Base-by-base conservation (phyloP, 2,329 filamentous ascomycete species). In the Talaromyces albobiverticillius region DNA sequence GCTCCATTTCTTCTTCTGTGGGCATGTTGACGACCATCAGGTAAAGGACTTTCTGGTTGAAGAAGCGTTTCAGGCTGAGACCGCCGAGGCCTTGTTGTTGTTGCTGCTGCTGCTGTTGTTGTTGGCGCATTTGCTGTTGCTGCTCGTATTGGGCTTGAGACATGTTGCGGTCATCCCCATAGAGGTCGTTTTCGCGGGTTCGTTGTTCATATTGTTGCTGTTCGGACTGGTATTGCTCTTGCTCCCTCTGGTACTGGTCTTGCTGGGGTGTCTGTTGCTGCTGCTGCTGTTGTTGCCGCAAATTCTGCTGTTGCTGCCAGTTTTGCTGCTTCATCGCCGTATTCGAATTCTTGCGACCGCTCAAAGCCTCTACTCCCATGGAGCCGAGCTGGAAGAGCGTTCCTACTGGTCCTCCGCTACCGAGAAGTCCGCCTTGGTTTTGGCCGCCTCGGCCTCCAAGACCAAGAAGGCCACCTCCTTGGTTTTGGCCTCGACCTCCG, bases 21-120 rank as follows among this genome's bases (percentile, higher is more conserved):
- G 79, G 79, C 68, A 80, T 68, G 54, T 80, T 80, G 14, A 80
- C 76, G 50, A 81, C 74, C 67, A 79, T 75, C 52, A 82, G 58
- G 57, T 80, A 82, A 22, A 81, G 59, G 11, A 80, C 75, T 64
- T 79, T 72, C 73, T 50, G 20, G 41, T n/a, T 43, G 10, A 10
- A 29, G 36, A 40, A 3, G 2, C n/a, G 5, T 18, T 40, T 40
- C 36, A 18, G 14, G 16, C 26, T 29, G 10, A 29, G 10, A 10
- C 26, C 26, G 10, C 26, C 26, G 26, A 10, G 5, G 26, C 26
- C 26, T 5, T 5, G 8, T 40, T 40, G 18, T 16, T 29, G 10
- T 29, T 29, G 26, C 26, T 29, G 26, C 26, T 29, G 26, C 26
- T 29, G 18, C 36, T 29, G 26, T 10, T 29, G 26, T 10, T 29